Evolutionary conservation across 345 rosid genomes (phyloP), one percentile per base, ranked within the genome.

Genomic region (Brassica juncea): DNA sequence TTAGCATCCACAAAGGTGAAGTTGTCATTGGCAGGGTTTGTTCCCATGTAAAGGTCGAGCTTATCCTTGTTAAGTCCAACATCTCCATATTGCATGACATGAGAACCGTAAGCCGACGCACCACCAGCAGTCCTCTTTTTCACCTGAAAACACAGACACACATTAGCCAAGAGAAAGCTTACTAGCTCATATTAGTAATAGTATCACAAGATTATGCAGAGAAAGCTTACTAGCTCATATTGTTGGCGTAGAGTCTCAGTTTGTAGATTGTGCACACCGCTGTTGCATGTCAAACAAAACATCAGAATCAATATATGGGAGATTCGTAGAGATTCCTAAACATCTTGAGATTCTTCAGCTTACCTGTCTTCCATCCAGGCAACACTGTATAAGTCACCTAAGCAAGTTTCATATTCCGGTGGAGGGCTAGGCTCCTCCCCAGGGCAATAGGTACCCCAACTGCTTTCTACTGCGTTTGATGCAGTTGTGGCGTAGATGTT

Each of bases 361-460:
- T 85, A 93, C 99, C 98, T 90, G 70, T 93, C 98, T 85, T 96
- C 99, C 98, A 96, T 96, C 99, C 98, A 92, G 70, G 97, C 91
- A 77, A 93, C 87, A 75, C 99, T 96, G 76, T 93, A 96, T 75
- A 96, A 84, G 90, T 93, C 99, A 65, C 99, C 99, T 84, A 96
- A 85, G 84, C 99, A 96, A 76, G 98, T 96, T 34, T 90, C 94
- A 67, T 90, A 96, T 81, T 93, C 97, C 2, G 90, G 89, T 5
- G 98, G 99, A 83, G 93, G 92, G 77, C 95, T 86, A 72, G 97
- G 97, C 74, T 78, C 57, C 72, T 93, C 98, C 80, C 97, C 97
- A 15, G 99, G 99, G 72, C 99, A 96, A 82, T 96, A 93, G 62
- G 99, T 92, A 49, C 95, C 97, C 98, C 98, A 93, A 66, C 98